Conservation (phyloP, 2,329 filamentous ascomycete genomes). For the Pyrenochaeta sp. region DNA sequence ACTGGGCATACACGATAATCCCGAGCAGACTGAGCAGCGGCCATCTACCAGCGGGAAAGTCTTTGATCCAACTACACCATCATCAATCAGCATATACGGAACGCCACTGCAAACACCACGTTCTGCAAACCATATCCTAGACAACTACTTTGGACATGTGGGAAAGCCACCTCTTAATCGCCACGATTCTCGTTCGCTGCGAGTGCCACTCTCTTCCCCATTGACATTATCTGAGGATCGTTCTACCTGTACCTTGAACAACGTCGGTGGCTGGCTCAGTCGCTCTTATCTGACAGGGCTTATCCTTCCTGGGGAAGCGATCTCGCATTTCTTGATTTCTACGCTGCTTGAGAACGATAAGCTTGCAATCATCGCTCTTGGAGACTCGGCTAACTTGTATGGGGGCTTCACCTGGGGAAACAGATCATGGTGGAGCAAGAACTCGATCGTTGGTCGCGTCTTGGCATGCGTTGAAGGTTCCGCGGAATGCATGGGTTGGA, state of each 20-base stretch:
- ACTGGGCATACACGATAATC: conserved; percentile 33
- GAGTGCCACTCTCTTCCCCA: conserved; percentile 39
- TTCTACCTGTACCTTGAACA: conserved; percentile 23
- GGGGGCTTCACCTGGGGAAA: conserved; percentile 63
- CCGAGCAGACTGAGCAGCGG: conserved; percentile 20
- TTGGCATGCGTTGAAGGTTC: conserved; percentile 56
- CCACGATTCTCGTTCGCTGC: conserved; percentile 39
- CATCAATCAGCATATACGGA: conserved; percentile 46
- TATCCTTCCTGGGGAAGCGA: conserved; percentile 62
- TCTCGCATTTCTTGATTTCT: conserved; percentile 64
- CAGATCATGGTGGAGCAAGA: conserved; percentile 66
- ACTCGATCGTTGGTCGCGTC: conserved; percentile 63
- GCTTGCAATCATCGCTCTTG: conserved; percentile 57
- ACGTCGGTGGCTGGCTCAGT: conserved; percentile 63
- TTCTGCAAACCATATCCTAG: conserved; percentile 31
- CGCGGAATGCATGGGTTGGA: conserved; percentile 65
- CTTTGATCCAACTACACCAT: conserved; percentile 36
- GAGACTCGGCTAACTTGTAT: conserved; percentile 61
- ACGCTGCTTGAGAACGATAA: conserved; percentile 65
- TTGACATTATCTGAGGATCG: conserved; percentile 18
- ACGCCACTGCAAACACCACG: conserved; percentile 51
- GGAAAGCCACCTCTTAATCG: conserved; percentile 34
- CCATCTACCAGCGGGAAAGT: conserved; percentile 31
- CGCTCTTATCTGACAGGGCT: conserved; percentile 64
- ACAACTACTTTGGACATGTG: conserved; percentile 48